Evolutionary conservation across 2,329 filamentous ascomycete species (phyloP), one percentile per base, ranked within the genome.

Genomic region (Alternaria triticina): DNA sequence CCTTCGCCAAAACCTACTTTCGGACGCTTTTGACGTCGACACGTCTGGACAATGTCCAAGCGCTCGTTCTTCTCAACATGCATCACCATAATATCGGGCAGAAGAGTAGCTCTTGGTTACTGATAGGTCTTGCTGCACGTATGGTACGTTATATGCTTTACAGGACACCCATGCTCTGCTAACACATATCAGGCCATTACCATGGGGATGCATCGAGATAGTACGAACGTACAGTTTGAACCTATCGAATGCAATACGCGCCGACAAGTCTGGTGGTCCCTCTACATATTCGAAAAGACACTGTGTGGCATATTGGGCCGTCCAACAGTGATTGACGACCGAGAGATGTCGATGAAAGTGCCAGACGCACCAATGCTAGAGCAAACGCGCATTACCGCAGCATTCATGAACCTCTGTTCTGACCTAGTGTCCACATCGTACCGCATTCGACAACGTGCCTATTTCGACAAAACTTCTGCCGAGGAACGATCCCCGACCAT

Each of bases 131-230:
- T 33, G 81, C 79, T 9, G 80, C 80, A 12, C 77, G 81, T 13
- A 80, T 83, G 75, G 73, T 73, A 47, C 25, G 67, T 70, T 25
- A 3, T 22, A 9, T 11, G 10, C 11, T 43, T 11, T 8, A 11
- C 3, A 47, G 8, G 4, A 12, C 17, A 33, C 13, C 5, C 25
- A 27, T 13, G 17, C 12, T 45, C 15, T 45, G 33, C 44, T 51
- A 23, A 56, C 43, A 54, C n/a, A 49, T n/a, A 4, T 11, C 40
- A 75, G 73, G 80, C 81, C 3, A 80, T 82, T 57, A 81, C 80
- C 13, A 74, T 83, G 56, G 82, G 82, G 4, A 81, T 83, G 79
- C 82, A 83, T 63, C 77, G 81, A 30, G 81, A 82, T 64, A 78
- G 74, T 27, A 74, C 78, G 0, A 79, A 78, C n/a, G 70, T 73